A percentile compares a stretch with the other conserved stretches of the same genome.
Evolutionary conservation across 495 filamentous ascomycete genomes (phyloP).

Genomic region (Lepraria neglecta): DNA sequence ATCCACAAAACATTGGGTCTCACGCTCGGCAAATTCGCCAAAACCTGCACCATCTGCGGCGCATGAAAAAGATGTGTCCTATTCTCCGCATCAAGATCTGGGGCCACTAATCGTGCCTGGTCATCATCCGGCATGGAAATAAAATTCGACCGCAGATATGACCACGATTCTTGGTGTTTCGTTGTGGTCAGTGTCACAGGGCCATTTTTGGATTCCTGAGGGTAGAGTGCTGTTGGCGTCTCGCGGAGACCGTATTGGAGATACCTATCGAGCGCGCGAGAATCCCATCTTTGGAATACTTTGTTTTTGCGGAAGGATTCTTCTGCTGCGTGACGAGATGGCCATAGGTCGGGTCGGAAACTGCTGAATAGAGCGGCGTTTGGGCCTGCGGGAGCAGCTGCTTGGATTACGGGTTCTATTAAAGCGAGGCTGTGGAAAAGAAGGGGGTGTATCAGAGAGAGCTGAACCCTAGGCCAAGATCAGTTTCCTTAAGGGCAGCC

Average conservation of each 20-base stretch:
- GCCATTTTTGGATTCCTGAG: slow-evolving; percentile 29
- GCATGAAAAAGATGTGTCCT: background rate
- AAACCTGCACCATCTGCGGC: slow-evolving; percentile 9
- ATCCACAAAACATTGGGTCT: slow-evolving; percentile 15
- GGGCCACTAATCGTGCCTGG: slow-evolving; percentile 6
- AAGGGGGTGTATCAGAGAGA: slow-evolving; percentile 39
- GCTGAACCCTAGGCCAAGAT: slow-evolving; percentile 26
- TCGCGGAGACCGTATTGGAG: slow-evolving; percentile 27
- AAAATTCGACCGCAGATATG: slow-evolving; percentile 20
- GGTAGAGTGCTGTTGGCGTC: slow-evolving; percentile 40
- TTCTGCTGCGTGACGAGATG: slow-evolving; percentile 23
- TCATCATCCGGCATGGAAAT: background rate
- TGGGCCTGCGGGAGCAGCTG: background rate
- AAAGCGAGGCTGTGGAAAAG: slow-evolving; percentile 40
- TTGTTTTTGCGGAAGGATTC: slow-evolving; percentile 21
- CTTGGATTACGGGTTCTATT: slow-evolving; percentile 40
- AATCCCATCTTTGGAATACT: slow-evolving; percentile 26
- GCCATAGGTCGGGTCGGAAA: slow-evolving; percentile 24
- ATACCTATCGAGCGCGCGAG: slow-evolving; percentile 25
- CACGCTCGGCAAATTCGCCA: slow-evolving; percentile 7
- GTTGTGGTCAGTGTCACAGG: slow-evolving; percentile 55
- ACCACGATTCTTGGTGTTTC: slow-evolving; percentile 56
- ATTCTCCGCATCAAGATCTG: background rate
- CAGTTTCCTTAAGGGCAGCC: background rate
- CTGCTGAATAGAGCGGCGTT: background rate